Conservation (phyloP, 768 basidiomycete genomes). For the Holtermannia corniformis region DNA sequence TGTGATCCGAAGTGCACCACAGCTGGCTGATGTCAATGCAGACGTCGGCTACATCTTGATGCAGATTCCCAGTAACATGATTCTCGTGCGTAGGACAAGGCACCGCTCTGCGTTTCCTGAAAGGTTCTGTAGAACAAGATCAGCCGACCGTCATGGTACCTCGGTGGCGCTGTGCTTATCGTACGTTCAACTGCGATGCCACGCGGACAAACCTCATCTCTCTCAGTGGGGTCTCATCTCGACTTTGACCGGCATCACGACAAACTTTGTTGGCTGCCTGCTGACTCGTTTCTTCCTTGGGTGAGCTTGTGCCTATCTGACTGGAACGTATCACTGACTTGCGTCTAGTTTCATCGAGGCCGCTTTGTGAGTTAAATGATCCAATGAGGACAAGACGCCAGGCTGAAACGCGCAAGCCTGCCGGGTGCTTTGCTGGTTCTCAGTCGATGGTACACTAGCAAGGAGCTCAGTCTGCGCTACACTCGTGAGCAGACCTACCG, state of each 20-base stretch:
- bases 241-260: conserved; percentile 46
- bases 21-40: background rate
- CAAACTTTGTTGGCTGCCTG: conserved; percentile 45
- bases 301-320: background rate
- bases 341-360: conserved; percentile 47
- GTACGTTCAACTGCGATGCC: conserved; percentile 28
- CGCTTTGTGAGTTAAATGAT: conserved; percentile 21
- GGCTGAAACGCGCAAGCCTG: conserved; percentile 45
- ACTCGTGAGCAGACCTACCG: conserved; percentile 3
- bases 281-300: conserved; percentile 61
- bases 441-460: conserved; percentile 29
- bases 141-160: conserved; percentile 36
- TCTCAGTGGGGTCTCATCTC: conserved; percentile 31
- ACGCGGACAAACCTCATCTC: conserved; percentile 5
- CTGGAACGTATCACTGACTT: background rate
- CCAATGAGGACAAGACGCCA: no score
- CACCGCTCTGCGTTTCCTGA: conserved; percentile 9
- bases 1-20: background rate
- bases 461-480: conserved; percentile 29
- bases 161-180: conserved; percentile 25
- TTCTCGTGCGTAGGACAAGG: no score
- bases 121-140: no score
- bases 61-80: conserved; percentile 38
- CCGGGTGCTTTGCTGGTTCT: conserved; percentile 36
- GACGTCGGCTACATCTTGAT: conserved; percentile 21